A percentile compares a stretch with the other conserved stretches of the same genome.
Evolutionary conservation across 768 basidiomycete species (phyloP).

Genomic region (Pholiota molesta): DNA sequence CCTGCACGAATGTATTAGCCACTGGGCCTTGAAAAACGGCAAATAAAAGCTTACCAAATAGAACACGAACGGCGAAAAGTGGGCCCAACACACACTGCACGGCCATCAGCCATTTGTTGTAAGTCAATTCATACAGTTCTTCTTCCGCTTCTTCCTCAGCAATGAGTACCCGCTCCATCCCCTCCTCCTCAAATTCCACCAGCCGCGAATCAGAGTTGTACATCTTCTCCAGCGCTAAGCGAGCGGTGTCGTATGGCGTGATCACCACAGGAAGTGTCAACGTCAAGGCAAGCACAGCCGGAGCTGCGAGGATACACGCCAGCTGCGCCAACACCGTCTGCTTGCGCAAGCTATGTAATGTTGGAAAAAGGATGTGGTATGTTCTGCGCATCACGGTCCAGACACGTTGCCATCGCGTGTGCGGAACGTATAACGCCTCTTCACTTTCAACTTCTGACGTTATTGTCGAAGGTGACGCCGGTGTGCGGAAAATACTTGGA

Average conservation of each 20-base stretch:
- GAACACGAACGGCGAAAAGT: constrained; percentile 68
- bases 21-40: not conserved
- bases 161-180: constrained; percentile 65
- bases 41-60: constrained; percentile 66
- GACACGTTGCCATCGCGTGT: constrained; percentile 41
- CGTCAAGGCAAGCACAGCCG: constrained; percentile 84
- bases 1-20: constrained; percentile 35
- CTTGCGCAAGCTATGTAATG: constrained; percentile 69
- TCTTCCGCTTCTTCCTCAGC: constrained; percentile 77
- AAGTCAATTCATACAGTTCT: constrained; percentile 64
- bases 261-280: constrained; percentile 91
- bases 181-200: constrained; percentile 78
- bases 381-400: constrained; percentile 39
- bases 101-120: constrained; percentile 85
- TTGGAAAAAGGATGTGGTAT: constrained; percentile 80
- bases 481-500: constrained; percentile 62
- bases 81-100: constrained; percentile 85
- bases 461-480: constrained; percentile 47
- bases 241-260: constrained; percentile 46
- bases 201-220: constrained; percentile 45
- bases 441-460: constrained; percentile 43
- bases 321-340: constrained; percentile 75
- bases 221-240: constrained; percentile 42
- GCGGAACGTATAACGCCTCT: constrained; percentile 43
- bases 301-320: constrained; percentile 80